Conservation (phyloP, 495 filamentous ascomycete genomes). For the Aspergillus cristatus region DNA sequence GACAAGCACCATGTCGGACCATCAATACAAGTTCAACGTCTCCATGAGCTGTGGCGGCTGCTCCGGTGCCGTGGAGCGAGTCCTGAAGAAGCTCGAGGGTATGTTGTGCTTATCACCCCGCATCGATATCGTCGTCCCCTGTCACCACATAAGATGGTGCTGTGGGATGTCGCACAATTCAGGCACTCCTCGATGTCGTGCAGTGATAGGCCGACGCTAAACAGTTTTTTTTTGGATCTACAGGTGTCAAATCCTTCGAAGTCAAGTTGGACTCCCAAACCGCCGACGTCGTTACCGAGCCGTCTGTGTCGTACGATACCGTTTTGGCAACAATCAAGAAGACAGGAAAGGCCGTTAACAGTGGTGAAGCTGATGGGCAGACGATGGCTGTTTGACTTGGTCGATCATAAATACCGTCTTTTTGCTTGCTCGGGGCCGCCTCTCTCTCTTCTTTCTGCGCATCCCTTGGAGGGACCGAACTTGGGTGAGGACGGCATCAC, state of each 20-base stretch:
- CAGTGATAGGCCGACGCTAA: not conserved
- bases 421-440: too few species aligned
- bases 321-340: slow-evolving; percentile 87
- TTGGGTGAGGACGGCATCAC: too few species aligned
- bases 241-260: slow-evolving; percentile 79
- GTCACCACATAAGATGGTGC: too few species aligned
- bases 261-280: slow-evolving; percentile 79
- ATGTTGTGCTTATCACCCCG: slow-evolving; percentile 13
- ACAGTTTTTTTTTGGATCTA: not conserved
- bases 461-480: too few species aligned
- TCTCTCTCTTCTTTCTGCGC: too few species aligned
- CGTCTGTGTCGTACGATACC: slow-evolving; percentile 59
- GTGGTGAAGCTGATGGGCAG: slow-evolving; percentile 53
- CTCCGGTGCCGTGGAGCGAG: slow-evolving; percentile 70
- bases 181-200: too few species aligned
- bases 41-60: slow-evolving; percentile 61
- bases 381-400: slow-evolving; percentile 22
- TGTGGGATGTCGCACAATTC: too few species aligned
- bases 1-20: slow-evolving; percentile 42
- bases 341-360: slow-evolving; percentile 85
- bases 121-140: too few species aligned
- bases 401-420: too few species aligned
- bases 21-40: slow-evolving; percentile 64
- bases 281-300: slow-evolving; percentile 60
- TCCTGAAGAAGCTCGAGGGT: slow-evolving; percentile 95